These are phyloP conservation scores for Colletotrichum higginsianum DNA, from an alignment of 2,329 filamentous ascomycete genomes.

Conservation along the genomic window DNA sequence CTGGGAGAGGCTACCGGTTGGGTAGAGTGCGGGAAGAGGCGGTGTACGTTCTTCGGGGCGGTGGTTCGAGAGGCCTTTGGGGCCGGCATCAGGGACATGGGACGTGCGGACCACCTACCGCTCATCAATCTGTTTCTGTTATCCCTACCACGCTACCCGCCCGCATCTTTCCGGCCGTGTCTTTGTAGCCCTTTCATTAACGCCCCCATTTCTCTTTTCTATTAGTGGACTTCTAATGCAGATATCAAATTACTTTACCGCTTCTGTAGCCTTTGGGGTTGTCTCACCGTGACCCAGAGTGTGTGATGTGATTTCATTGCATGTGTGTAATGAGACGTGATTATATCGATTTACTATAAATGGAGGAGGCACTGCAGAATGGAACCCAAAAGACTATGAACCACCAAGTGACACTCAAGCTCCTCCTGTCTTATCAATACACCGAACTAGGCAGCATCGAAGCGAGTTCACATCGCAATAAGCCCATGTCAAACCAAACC, in stretches of 20 bases:
- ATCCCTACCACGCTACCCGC: conserved; percentile 24
- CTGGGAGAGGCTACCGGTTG: conserved; percentile 39
- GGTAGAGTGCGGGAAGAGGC: conserved; percentile 40
- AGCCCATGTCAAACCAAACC: neutral
- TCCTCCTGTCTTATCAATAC: neutral
- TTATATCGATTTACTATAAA: conserved; percentile 8
- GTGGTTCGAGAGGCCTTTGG: conserved; percentile 29
- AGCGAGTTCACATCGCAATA: neutral
- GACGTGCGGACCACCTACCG: conserved; percentile 18
- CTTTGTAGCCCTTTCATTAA: conserved; percentile 48
- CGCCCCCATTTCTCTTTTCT: conserved; percentile 60
- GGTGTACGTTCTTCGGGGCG: conserved; percentile 26
- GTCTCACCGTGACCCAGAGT: neutral
- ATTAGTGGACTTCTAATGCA: conserved; percentile 76
- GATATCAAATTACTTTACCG: conserved; percentile 67
- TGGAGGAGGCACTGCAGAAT: neutral
- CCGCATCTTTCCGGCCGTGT: conserved; percentile 39
- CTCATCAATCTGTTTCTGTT: conserved; percentile 40
- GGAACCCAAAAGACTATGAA: neutral
- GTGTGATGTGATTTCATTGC: neutral
- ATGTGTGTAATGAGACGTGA: neutral
- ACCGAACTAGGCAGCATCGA: neutral
- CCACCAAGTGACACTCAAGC: neutral
- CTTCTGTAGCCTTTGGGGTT: neutral
- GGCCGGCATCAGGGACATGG: conserved; percentile 3